Evolutionary conservation across 2,329 filamentous ascomycete species (phyloP).

Genomic region (Monilinia fructigena): DNA sequence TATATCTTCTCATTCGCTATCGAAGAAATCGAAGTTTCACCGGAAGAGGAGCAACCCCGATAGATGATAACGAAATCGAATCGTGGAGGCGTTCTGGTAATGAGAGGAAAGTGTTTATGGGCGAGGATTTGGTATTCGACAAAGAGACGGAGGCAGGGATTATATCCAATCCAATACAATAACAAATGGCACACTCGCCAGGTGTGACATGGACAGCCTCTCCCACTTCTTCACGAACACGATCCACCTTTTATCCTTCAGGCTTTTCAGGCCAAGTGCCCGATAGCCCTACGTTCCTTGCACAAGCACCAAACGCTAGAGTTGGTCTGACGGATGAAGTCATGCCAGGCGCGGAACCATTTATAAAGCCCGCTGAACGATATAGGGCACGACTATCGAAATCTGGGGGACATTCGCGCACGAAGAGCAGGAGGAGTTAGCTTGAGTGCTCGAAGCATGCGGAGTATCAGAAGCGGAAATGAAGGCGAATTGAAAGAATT

Average conservation of each 20-base stretch:
- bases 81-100: conserved; percentile 50
- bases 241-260: conserved; percentile 26
- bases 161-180: conserved; percentile 16
- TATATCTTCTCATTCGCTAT: conserved; percentile 33
- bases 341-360: conserved; percentile 60
- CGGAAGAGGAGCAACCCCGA: conserved; percentile 57
- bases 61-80: conserved; percentile 64
- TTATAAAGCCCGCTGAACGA: conserved; percentile 53
- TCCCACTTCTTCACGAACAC: conserved; percentile 30
- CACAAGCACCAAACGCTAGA: conserved; percentile 61
- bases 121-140: conserved; percentile 5
- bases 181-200: conserved; percentile 26
- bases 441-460: conserved; percentile 35
- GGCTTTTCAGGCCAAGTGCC: conserved; percentile 37
- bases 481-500: conserved; percentile 25
- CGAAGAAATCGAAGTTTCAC: conserved; percentile 44
- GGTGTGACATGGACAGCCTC: conserved; percentile 35
- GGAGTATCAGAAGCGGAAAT: conserved; percentile 31
- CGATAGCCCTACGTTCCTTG: conserved; percentile 49
- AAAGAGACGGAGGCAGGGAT: conserved; percentile 19
- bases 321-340: conserved; percentile 61
- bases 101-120: conserved; percentile 13
- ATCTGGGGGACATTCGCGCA: conserved; percentile 34
- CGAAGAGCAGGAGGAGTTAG: conserved; percentile 39
- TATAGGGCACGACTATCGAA: conserved; percentile 56